phyloP scores from a whole-genome alignment of 805 yeast species.

The Barnettozyma sucrosica region DNA sequence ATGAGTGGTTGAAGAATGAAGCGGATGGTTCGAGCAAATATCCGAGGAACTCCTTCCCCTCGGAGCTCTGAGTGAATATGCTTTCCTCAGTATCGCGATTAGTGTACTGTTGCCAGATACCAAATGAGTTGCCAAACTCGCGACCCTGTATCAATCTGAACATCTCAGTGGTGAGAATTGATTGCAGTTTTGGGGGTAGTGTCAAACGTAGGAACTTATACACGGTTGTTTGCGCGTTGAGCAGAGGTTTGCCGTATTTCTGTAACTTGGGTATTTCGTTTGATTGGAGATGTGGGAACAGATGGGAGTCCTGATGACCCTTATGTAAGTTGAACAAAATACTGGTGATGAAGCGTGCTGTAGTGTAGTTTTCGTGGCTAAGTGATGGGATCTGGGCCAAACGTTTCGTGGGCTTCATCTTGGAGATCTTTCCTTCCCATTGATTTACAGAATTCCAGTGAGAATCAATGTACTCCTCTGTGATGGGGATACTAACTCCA shows the following conservation, averaged over 20 bases:
- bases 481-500: neutral
- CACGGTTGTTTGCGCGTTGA: slow-evolving; percentile 41
- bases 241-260: slow-evolving; percentile 38
- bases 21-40: slow-evolving; percentile 56
- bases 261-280: slow-evolving; percentile 43
- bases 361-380: slow-evolving; percentile 48
- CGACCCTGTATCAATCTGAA: slow-evolving; percentile 48
- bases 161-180: slow-evolving; percentile 31
- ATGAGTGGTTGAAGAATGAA: slow-evolving; percentile 64
- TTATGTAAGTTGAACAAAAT: slow-evolving; percentile 30
- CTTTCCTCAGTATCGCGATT: slow-evolving; percentile 11
- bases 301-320: slow-evolving; percentile 11
- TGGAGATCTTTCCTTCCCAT: slow-evolving; percentile 33
- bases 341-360: slow-evolving; percentile 42
- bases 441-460: slow-evolving; percentile 35
- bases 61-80: slow-evolving; percentile 27
- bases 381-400: slow-evolving; percentile 36
- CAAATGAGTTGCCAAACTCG: slow-evolving; percentile 64
- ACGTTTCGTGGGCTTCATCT: slow-evolving; percentile 33
- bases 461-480: slow-evolving; percentile 18
- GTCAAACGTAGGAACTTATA: slow-evolving; percentile 42
- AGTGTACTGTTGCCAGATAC: slow-evolving; percentile 46
- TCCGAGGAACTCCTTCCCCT: slow-evolving; percentile 51
- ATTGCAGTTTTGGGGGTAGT: slow-evolving; percentile 32
- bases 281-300: slow-evolving; percentile 43